Base-by-base conservation (phyloP, 164 flowering plant genomes). In the Sextonia rubra region DNA sequence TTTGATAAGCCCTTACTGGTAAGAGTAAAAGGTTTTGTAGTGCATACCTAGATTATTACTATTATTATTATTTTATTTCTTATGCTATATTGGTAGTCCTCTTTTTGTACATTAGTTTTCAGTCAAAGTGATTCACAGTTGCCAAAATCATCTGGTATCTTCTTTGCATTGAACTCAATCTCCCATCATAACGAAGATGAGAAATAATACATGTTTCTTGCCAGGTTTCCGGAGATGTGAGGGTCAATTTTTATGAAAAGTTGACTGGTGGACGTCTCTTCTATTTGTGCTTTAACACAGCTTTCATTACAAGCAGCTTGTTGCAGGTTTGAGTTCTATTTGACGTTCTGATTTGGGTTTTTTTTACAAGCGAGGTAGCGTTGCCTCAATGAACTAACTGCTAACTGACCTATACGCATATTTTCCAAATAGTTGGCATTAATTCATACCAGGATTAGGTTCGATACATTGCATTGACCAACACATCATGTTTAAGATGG, bases 201-300 rank as follows among this genome's bases (percentile, higher is more conserved):
- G 44, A 37, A 37, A 37, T 37, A 37, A 37, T 37, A 37, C 44
- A 37, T 37, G 11, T 18, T 32, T 60, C n/a, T 67, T 52, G 12
- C 61, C 83, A 93, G 97, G 87, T 91, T 3, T 81, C 80, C 14
- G 97, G 94, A 70, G 98, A 91, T 74, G 89, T 93, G 48, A 83
- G 91, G 2, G 75, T 93, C 64, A 86, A 78, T 75, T 90, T 93
- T 78, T 93, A 86, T 75, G 86, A 90, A 61, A 91, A 86, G 80
- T 80, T 85, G 89, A 80, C 81, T 26, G 98, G 97, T 64, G 88
- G 91, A 52, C 94, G 97, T 30, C 86, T 93, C 48, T 93, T 91
- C 75, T 91, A 93, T 75, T 82, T 83, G 9, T 93, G 97, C 78
- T 93, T 90, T 77, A 91, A 91, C 52, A 90, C 97, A 47, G 83